Base-by-base conservation (phyloP, 306 rosid species). In the Vigna unguiculata region DNA sequence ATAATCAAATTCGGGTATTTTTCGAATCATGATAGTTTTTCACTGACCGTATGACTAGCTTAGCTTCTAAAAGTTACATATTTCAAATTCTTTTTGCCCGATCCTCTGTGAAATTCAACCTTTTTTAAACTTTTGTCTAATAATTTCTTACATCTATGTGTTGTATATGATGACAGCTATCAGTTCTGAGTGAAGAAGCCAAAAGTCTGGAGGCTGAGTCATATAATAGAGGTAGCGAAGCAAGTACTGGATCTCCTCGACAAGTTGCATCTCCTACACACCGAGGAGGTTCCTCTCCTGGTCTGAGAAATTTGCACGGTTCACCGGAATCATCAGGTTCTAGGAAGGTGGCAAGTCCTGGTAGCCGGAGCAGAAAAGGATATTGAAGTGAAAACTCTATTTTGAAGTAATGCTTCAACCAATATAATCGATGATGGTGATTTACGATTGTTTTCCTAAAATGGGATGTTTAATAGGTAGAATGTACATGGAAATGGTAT, bases 1-100 rank as follows among this genome's bases (percentile, higher is more conserved):
- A 92, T 81, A 96, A 90, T 54, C 91, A 96, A 87, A 80, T 81
- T 76, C 98, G 93, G 98, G 99, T 96, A 96, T 57, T 43, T 34
- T 69, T 78, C 70, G 21, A 79, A 54, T 32, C 57, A 14, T 45
- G 8, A 69, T 79, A 60, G 52, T 75, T 54, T 74, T 54, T 66
- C 48, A 22, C 67, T 75, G 36, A 32, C 45, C 48, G 28, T 21
- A 6, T 40, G 38, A 15, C 47, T 40, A 68, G 69, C 71, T 22
- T 40, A 68, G 69, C 71, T 22, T 75, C 73, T 48, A 16, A 22
- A 17, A 51, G 58, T 77, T 60, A n/a, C 11, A 11, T 76, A 48
- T 53, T 21, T 64, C 51, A 22, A 52, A 36, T 15, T 59, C 54
- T 58, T 55, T 46, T 73, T 69, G 28, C 52, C 10, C n/a, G 5